Conservation (phyloP, 768 basidiomycete genomes). For the Lyophyllum atratum region DNA sequence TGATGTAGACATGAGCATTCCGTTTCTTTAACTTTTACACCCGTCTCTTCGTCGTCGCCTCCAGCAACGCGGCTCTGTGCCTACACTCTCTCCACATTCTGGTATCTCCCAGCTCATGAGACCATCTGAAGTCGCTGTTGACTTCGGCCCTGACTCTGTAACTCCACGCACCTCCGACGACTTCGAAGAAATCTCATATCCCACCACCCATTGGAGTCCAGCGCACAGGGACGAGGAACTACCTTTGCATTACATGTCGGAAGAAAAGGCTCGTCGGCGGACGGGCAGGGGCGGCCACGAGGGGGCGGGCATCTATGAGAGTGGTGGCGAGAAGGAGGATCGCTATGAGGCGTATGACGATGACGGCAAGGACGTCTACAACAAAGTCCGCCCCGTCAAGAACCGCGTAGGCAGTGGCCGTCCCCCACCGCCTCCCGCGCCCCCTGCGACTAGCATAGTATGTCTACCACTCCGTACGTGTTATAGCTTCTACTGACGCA, state of each 20-base stretch:
- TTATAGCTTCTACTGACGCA: slow-evolving; percentile 18
- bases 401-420: slow-evolving; percentile 58
- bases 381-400: slow-evolving; percentile 42
- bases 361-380: slow-evolving; percentile 54
- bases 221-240: slow-evolving; percentile 44
- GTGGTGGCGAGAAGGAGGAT: slow-evolving; percentile 28
- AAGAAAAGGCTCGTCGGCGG: slow-evolving; percentile 67
- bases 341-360: slow-evolving; percentile 40
- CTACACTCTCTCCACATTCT: background rate
- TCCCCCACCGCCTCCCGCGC: slow-evolving; percentile 57
- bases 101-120: slow-evolving; percentile 47
- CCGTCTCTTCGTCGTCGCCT: slow-evolving; percentile 2
- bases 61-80: slow-evolving; percentile 8
- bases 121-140: slow-evolving; percentile 67
- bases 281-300: slow-evolving; percentile 30
- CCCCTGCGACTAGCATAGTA: slow-evolving; percentile 68
- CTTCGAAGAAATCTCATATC: slow-evolving; percentile 72
- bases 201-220: slow-evolving; percentile 37
- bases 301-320: slow-evolving; percentile 16
- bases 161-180: slow-evolving; percentile 58
- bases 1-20: background rate
- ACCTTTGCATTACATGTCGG: slow-evolving; percentile 54
- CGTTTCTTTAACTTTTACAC: background rate
- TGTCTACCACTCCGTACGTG: slow-evolving; percentile 22
- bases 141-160: slow-evolving; percentile 62